phyloP scores from a whole-genome alignment of 257 asterid species.

The Scutellaria galericulata region DNA sequence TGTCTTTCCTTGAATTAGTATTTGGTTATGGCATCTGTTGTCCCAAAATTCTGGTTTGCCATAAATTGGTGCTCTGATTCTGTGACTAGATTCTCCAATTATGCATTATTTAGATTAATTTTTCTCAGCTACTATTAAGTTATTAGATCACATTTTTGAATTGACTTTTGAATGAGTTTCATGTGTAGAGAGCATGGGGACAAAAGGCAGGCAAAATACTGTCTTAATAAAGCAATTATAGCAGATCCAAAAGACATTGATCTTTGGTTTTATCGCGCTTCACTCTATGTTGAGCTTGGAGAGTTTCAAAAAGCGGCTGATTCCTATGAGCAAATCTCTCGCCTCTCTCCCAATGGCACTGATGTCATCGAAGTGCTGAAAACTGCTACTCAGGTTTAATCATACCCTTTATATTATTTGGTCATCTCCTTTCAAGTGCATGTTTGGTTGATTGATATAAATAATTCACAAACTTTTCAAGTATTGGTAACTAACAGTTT shows the following conservation, averaged over 20 bases:
- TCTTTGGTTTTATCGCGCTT: conserved; percentile 69
- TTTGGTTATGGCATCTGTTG: not conserved
- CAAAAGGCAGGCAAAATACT: conserved; percentile 69
- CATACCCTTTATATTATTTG: not conserved
- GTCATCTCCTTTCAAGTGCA: conserved; percentile 18
- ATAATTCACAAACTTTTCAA: not conserved
- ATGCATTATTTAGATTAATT: not conserved
- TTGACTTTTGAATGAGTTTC: conserved; percentile 16
- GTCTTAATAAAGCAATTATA: conserved; percentile 74
- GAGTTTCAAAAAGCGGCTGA: conserved; percentile 78
- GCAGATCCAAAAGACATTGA: conserved; percentile 79
- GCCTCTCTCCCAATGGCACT: conserved; percentile 68
- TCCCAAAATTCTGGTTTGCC: not conserved
- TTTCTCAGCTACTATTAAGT: not conserved
- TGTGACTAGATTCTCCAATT: not conserved
- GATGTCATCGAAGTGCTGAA: conserved; percentile 52
- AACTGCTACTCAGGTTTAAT: conserved; percentile 63
- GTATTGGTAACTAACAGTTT: not conserved
- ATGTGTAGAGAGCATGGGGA: conserved; percentile 61
- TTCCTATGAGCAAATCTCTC: conserved; percentile 68
- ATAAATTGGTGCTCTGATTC: conserved; percentile 10
- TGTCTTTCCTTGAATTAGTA: not conserved
- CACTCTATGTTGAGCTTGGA: conserved; percentile 65
- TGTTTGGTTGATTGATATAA: conserved; percentile 18
- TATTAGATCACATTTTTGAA: conserved; percentile 10